These are phyloP conservation scores for Pseudopyrenochaeta lycopersici DNA, from an alignment of 2,329 filamentous ascomycete genomes.

Conservation along the genomic window DNA sequence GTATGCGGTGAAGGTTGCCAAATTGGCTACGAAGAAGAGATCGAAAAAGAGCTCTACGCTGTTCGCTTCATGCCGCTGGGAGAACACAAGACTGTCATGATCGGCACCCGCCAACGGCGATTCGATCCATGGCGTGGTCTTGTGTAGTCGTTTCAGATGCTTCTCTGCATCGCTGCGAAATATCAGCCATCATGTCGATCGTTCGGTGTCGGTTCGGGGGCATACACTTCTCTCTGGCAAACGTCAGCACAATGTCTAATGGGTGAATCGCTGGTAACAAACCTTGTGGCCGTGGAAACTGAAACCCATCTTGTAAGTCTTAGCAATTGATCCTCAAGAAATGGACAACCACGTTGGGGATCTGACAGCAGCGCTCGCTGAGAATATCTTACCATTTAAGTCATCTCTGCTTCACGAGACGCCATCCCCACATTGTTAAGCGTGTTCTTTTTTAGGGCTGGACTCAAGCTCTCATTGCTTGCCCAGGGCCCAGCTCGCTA, in stretches of 20 bases:
- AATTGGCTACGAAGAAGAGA: slow-evolving; percentile 45
- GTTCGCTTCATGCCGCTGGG: slow-evolving; percentile 51
- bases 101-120: slow-evolving; percentile 48
- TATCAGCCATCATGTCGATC: slow-evolving; percentile 14
- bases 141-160: slow-evolving; percentile 46
- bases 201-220: background rate
- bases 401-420: background rate
- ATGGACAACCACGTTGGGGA: background rate
- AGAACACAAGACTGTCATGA: slow-evolving; percentile 46
- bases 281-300: slow-evolving; percentile 42
- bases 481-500: slow-evolving; percentile 8
- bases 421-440: slow-evolving; percentile 5
- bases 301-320: slow-evolving; percentile 37
- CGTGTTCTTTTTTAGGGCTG: slow-evolving; percentile 17
- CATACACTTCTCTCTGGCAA: slow-evolving; percentile 37
- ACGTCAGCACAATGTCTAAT: slow-evolving; percentile 8
- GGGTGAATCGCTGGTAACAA: background rate
- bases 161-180: slow-evolving; percentile 43
- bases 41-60: slow-evolving; percentile 50
- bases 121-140: slow-evolving; percentile 45
- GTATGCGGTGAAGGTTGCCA: slow-evolving; percentile 51
- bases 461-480: slow-evolving; percentile 4
- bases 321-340: background rate
- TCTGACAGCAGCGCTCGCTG: background rate
- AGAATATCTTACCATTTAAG: slow-evolving; percentile 13